phyloP scores from a whole-genome alignment of 106 monocot genomes.

The Phalaenopsis equestris region DNA sequence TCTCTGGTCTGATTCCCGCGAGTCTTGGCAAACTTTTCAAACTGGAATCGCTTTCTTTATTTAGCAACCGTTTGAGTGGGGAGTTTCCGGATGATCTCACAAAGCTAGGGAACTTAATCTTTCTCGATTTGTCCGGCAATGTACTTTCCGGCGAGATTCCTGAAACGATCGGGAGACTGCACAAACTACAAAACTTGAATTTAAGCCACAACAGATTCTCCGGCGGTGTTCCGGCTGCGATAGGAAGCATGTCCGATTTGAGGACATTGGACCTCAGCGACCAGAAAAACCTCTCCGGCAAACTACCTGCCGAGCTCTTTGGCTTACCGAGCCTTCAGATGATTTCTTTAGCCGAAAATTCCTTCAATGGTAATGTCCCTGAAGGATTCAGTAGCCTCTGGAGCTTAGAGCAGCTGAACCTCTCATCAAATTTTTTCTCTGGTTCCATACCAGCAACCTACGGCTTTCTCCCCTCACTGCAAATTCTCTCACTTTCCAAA shows the following conservation, averaged over 20 bases:
- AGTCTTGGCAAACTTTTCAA: constrained; percentile 38
- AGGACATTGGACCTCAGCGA: background rate
- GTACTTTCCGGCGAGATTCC: constrained; percentile 55
- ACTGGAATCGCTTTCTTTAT: constrained; percentile 62
- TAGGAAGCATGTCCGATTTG: constrained; percentile 1
- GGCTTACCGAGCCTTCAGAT: background rate
- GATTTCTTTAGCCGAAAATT: background rate
- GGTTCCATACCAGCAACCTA: constrained; percentile 1
- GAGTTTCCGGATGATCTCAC: constrained; percentile 44
- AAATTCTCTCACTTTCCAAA: constrained; percentile 2
- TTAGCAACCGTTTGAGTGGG: constrained; percentile 57
- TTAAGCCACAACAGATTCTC: constrained; percentile 4
- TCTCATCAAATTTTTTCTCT: constrained; percentile 5
- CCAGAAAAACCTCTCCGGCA: constrained; percentile 22
- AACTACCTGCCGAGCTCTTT: background rate
- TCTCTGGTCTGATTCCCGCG: constrained; percentile 52
- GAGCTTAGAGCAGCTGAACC: constrained; percentile 7
- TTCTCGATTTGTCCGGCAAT: constrained; percentile 75
- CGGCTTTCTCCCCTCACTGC: constrained; percentile 1
- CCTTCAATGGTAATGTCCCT: background rate
- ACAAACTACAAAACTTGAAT: background rate
- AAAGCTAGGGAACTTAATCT: constrained; percentile 38
- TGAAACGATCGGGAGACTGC: constrained; percentile 11
- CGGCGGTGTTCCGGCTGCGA: background rate
- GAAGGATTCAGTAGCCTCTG: constrained; percentile 10